Evolutionary conservation across 257 asterid genomes (phyloP).

Genomic region (Asclepias syriaca): DNA sequence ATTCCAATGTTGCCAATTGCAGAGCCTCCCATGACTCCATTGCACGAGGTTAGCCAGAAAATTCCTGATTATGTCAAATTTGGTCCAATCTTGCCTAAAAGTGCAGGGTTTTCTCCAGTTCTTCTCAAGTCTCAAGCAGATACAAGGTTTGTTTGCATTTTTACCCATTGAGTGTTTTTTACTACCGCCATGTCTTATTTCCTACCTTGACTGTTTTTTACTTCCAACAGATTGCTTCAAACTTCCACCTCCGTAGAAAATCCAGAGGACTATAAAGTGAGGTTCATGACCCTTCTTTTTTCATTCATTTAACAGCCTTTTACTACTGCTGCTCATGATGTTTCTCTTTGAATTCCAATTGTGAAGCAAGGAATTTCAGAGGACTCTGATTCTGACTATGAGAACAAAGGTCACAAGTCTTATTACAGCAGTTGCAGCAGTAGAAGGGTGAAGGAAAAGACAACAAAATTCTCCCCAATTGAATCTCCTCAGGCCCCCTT

Average conservation of each 20-base stretch:
- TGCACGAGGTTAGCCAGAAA: conserved; percentile 49
- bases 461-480: conserved; percentile 29
- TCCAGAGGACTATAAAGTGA: conserved; percentile 43
- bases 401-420: conserved; percentile 23
- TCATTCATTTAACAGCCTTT: not conserved
- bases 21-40: conserved; percentile 77
- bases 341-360: conserved; percentile 12
- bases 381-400: conserved; percentile 24
- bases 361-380: conserved; percentile 44
- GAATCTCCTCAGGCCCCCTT: conserved; percentile 44
- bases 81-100: conserved; percentile 75
- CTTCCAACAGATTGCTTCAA: conserved; percentile 34
- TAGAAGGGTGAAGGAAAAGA: conserved; percentile 19
- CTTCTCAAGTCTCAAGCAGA: conserved; percentile 30
- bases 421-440: conserved; percentile 28
- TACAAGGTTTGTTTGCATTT: conserved; percentile 27
- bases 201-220: not conserved
- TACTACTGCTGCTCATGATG: not conserved
- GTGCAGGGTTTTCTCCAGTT: conserved; percentile 67
- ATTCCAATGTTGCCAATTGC: conserved; percentile 78
- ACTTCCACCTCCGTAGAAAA: conserved; percentile 27
- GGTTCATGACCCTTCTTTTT: conserved; percentile 3
- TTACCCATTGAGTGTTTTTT: not conserved
- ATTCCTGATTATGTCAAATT: conserved; percentile 77
- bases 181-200: not conserved